Evolutionary conservation across 2,329 filamentous ascomycete genomes (phyloP).

Genomic region (Nigrograna mackinnonii): DNA sequence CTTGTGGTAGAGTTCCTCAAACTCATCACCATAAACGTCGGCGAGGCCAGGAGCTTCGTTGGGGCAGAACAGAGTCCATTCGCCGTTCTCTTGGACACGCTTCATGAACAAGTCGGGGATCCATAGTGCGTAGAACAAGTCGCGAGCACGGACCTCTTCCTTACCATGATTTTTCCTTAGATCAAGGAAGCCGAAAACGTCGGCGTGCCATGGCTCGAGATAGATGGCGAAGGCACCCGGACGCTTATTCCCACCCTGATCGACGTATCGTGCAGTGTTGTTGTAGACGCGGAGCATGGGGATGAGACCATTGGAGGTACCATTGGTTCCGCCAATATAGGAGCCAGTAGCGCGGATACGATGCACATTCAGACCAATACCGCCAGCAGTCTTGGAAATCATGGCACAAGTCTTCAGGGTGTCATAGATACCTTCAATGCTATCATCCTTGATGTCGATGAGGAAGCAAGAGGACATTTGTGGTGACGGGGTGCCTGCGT

Average conservation of each 20-base stretch:
- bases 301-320: constrained; percentile 94
- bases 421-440: constrained; percentile 98
- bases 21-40: constrained; percentile 97
- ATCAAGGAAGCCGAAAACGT: constrained; percentile 96
- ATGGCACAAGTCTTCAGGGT: constrained; percentile 98
- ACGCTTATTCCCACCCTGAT: constrained; percentile 99
- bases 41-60: constrained; percentile 94
- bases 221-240: constrained; percentile 99
- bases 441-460: constrained; percentile 99
- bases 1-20: constrained; percentile 86
- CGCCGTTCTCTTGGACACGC: constrained; percentile 93
- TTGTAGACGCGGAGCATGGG: constrained; percentile 99
- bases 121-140: constrained; percentile 97
- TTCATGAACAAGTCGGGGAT: constrained; percentile 99
- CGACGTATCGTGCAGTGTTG: constrained; percentile 98
- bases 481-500: constrained; percentile 90
- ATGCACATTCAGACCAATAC: constrained; percentile 95
- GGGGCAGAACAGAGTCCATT: constrained; percentile 98
- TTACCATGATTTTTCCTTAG: constrained; percentile 99
- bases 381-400: constrained; percentile 99
- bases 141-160: constrained; percentile 94
- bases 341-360: constrained; percentile 96
- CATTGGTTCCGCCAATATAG: constrained; percentile 97
- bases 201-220: constrained; percentile 97
- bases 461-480: constrained; percentile 98